Evolutionary conservation across 2,329 filamentous ascomycete genomes (phyloP), one percentile per base, ranked within the genome.

Genomic region (Hypoxylon sp.): DNA sequence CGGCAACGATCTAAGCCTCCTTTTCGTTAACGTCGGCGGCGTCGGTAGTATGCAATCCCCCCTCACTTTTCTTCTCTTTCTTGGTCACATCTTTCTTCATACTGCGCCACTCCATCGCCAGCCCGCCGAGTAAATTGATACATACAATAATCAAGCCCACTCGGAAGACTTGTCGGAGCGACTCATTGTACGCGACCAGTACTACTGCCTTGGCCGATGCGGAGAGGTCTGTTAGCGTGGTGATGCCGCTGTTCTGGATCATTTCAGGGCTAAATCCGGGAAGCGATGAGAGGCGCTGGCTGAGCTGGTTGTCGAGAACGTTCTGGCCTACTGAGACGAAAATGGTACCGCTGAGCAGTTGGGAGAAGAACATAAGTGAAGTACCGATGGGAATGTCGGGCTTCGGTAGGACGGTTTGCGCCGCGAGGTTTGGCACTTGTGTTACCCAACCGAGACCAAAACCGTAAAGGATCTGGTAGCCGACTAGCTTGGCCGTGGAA

Each of bases 31-130:
- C 24, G 24, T 27, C 24, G 24, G 24, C 24, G 24, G 3, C 24
- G 24, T 3, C 3, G 24, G 24, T 27, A 27, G 24, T 3, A 3
- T 2, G 24, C 24, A 27, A 27, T 27, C 5, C 17, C 39, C 6
- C 39, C 39, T 44, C 39, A 44, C 17, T 21, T 2, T 44, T 44
- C 8, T 44, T 21, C 32, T 37, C 32, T 21, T 44, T 17, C 39
- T 19, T 21, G 4, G 39, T 44, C 17, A 4, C 8, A 19, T 44
- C 46, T 17, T 47, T 62, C 29, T 46, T 29, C 13, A 82, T 79
- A 53, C 77, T 82, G 60, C 73, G 86, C 89, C 89, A 92, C 80
- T 92, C 86, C 70, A 92, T 84, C 10, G 81, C 79, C 0, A 83
- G 71, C 0, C 85, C 82, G 0, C 87, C 89, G 11, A 90, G 37